These are phyloP conservation scores for Sherardia arvensis DNA, from an alignment of 257 asterid genomes.

Conservation along the genomic window DNA sequence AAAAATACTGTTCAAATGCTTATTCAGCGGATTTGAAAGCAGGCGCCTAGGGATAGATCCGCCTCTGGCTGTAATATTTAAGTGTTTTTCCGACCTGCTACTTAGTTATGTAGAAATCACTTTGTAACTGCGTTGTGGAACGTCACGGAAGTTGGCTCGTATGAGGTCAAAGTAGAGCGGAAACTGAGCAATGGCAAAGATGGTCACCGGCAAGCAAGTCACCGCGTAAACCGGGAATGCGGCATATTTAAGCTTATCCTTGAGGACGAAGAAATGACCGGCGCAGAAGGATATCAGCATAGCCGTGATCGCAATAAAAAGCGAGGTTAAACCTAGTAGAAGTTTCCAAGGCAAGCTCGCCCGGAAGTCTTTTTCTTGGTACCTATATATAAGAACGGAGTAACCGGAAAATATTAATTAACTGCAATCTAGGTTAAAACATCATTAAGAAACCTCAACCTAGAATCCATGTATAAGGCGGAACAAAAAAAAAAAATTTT, in stretches of 20 bases:
- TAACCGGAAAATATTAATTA: too few species aligned
- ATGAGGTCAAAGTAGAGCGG: conserved; percentile 11
- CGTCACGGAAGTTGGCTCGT: not conserved
- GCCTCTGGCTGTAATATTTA: too few species aligned
- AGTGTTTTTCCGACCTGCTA: too few species aligned
- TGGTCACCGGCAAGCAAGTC: conserved; percentile 10
- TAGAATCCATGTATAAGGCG: too few species aligned
- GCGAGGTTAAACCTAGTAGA: conserved; percentile 8
- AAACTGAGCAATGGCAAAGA: conserved; percentile 7
- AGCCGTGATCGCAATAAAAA: conserved; percentile 2
- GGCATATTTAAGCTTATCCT: conserved; percentile 4
- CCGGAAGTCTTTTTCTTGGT: conserved; percentile 9
- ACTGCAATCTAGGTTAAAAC: not conserved
- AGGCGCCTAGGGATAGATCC: too few species aligned
- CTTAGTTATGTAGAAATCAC: not conserved
- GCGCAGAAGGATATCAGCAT: conserved; percentile 9
- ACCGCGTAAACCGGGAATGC: not conserved
- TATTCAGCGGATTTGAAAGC: too few species aligned
- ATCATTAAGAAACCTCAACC: too few species aligned
- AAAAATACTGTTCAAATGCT: too few species aligned
- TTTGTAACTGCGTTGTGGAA: conserved; percentile 8
- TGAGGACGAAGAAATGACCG: conserved; percentile 10
- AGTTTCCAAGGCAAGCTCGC: conserved; percentile 6
- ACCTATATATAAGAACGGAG: not conserved
- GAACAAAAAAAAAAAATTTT: too few species aligned